A percentile compares a stretch with the other conserved stretches of the same genome.
Conservation (phyloP, 2,329 filamentous ascomycete species). For the Exophiala mesophila region DNA sequence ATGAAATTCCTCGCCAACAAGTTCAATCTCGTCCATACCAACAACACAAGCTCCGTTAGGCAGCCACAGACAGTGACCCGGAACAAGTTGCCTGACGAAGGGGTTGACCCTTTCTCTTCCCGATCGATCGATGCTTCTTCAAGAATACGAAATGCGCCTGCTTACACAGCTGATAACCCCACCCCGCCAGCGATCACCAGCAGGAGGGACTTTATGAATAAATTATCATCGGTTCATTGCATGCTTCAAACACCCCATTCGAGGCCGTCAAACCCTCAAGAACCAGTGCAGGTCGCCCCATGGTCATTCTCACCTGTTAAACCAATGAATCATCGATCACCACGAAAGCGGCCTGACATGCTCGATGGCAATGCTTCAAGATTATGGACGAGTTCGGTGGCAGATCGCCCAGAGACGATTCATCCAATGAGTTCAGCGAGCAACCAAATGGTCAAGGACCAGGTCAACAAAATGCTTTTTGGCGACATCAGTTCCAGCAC, state of each 20-base stretch:
- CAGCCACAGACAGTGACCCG: too few species aligned
- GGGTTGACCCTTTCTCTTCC: conserved; percentile 16
- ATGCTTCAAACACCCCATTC: background rate
- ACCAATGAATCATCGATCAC: background rate
- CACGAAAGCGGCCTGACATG: background rate
- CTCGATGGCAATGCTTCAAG: background rate
- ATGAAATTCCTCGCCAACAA: conserved; percentile 25
- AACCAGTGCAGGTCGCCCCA: background rate
- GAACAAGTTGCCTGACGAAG: conserved; percentile 1
- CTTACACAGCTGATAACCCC: too few species aligned
- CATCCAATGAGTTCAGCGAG: conserved; percentile 2
- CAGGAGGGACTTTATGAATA: too few species aligned
- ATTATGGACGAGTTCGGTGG: background rate
- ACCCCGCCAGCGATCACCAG: too few species aligned
- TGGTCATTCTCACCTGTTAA: background rate
- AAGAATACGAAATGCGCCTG: too few species aligned
- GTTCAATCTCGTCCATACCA: background rate
- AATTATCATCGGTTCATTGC: background rate
- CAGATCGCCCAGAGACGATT: background rate
- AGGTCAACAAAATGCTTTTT: conserved; percentile 12
- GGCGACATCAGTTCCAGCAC: conserved; percentile 8
- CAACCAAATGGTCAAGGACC: conserved; percentile 5
- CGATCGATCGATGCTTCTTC: too few species aligned
- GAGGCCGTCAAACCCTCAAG: background rate
- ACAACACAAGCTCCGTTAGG: too few species aligned